phyloP scores from a whole-genome alignment of 225 moss, liverwort and hornwort species.

The Climacium dendroides region DNA sequence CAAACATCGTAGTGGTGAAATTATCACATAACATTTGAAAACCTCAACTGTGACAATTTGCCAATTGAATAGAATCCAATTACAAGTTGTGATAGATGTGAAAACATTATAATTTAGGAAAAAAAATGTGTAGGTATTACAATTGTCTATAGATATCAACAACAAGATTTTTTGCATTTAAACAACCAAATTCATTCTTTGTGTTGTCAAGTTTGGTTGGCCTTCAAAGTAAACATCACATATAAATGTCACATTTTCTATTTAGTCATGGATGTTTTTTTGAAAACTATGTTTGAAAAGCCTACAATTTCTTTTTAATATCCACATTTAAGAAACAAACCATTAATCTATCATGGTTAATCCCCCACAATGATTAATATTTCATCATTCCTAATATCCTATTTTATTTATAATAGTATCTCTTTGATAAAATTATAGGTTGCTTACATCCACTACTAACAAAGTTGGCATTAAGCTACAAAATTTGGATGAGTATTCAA shows the following conservation, averaged over 20 bases:
- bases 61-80: neutral
- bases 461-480: neutral
- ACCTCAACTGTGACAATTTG: rapidly evolving
- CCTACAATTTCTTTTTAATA: neutral
- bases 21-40: neutral
- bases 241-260: neutral
- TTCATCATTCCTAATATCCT: no score
- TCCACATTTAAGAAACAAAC: rapidly evolving
- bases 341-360: neutral
- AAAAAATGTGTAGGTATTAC: no score
- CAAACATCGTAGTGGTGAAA: neutral
- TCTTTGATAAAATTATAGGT: neutral
- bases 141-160: no score
- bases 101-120: neutral
- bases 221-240: neutral
- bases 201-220: rapidly evolving
- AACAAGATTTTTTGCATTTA: neutral
- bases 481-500: neutral
- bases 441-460: no score
- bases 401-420: neutral
- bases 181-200: neutral
- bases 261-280: rapidly evolving
- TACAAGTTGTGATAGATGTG: neutral
- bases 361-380: rapidly evolving
- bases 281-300: neutral